phyloP scores from a whole-genome alignment of 352 stramenopile species.

The Phytopythium boreale region DNA sequence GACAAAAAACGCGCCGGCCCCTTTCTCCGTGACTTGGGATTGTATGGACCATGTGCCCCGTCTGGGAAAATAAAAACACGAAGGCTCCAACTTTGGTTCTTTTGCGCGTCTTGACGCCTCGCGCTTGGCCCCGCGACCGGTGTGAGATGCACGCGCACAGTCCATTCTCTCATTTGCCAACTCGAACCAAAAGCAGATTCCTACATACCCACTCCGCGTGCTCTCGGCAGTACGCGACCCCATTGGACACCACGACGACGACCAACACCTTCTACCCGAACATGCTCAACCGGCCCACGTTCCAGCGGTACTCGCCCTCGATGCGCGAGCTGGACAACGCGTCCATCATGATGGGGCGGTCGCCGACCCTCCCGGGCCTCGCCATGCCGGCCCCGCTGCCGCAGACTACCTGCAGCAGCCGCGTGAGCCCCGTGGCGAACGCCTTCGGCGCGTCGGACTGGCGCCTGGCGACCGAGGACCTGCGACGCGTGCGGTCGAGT shows the following conservation, averaged over 20 bases:
- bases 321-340: constrained; percentile 43
- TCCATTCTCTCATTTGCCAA: constrained; percentile 7
- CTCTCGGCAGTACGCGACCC: not conserved
- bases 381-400: constrained; percentile 5
- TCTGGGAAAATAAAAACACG: not conserved
- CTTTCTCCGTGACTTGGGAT: constrained; percentile 4
- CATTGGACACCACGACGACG: constrained; percentile 17
- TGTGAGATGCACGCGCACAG: not conserved
- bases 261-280: constrained; percentile 15
- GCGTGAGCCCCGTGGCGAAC: not conserved
- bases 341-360: constrained; percentile 12
- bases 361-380: not conserved
- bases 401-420: not conserved
- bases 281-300: constrained; percentile 61
- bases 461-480: constrained; percentile 33
- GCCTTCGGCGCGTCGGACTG: constrained; percentile 24
- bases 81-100: constrained; percentile 1
- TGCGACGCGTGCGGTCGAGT: constrained; percentile 42
- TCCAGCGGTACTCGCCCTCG: constrained; percentile 47
- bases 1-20: constrained; percentile 11
- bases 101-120: constrained; percentile 1
- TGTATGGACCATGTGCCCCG: constrained; percentile 1
- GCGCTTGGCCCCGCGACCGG: not conserved
- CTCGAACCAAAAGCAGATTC: not conserved
- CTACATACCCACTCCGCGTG: not conserved